Base-by-base conservation (phyloP, 139 green algal species). In the Edaphochlamys debaryana region DNA sequence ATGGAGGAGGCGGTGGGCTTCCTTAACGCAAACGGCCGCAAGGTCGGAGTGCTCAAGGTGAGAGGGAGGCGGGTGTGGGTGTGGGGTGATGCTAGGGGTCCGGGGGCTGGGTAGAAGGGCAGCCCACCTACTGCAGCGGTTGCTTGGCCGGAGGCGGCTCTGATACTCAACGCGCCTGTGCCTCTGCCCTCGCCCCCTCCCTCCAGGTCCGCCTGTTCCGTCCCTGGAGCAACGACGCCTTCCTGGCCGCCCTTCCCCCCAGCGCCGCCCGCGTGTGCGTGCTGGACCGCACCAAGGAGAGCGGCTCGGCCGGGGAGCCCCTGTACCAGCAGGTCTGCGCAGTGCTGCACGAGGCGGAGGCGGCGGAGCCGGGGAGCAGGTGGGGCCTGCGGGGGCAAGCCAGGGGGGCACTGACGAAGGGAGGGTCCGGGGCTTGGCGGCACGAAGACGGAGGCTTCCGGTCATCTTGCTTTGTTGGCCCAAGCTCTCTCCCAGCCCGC, bases 221-320 rank as follows among this genome's bases (percentile, higher is more conserved):
- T 20, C 90, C 90, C 56, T 93, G 90, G 90, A 89, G 73, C 9
- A 68, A 81, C 0, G 84, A 87, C 78, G 68, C 86, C 63, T 71
- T 93, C 45, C 76, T 93, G 84, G 80, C 64, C 2, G 86, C 40
- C 19, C 48, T 93, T 48, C 90, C 90, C 34, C 22, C 64, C 32
- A 87, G 78, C 27, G 85, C 68, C 11, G 84, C 81, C 66, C 79
- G 82, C 54, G 74, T 93, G 38, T 60, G 54, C 25, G 88, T 91
- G 79, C 69, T 93, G 71, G 90, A 93, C 64, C 88, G 90, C 69
- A 91, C 86, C 78, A 93, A 93, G 88, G 90, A 93, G 84, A 56
- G 56, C 37, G 90, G 90, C 69, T 71, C 72, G 22, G 30, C 62
- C 20, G 71, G 41, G 19, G 85, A 86, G 45, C 85, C 85, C 4